These are phyloP conservation scores for Pythium chondricola DNA, from an alignment of 352 stramenopile species.

Conservation along the genomic window DNA sequence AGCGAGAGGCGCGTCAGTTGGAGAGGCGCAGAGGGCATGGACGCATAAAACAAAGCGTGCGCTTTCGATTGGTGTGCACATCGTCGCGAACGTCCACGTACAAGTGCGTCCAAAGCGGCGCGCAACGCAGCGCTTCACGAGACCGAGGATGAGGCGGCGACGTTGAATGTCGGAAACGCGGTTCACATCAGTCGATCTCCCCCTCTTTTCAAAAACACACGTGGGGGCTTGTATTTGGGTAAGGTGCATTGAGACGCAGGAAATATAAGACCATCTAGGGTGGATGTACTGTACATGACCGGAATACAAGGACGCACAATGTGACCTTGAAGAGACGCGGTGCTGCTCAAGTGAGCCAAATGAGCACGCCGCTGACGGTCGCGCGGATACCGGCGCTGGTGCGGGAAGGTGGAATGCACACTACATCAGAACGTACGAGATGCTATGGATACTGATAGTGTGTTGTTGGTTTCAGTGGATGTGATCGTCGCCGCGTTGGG, in stretches of 20 bases:
- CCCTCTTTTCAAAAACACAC: background rate
- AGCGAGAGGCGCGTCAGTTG: background rate
- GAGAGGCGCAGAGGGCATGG: background rate
- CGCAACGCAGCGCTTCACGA: too few relatives aligned
- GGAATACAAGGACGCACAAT: background rate
- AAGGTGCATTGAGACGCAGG: background rate
- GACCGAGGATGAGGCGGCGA: too few relatives aligned
- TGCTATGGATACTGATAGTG: background rate
- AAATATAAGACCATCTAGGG: background rate
- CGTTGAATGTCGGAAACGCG: too few relatives aligned
- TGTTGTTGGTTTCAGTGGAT: conserved; percentile 7
- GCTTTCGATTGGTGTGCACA: too few relatives aligned
- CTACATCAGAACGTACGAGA: too few relatives aligned
- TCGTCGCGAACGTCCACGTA: too few relatives aligned
- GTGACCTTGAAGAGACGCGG: too few relatives aligned
- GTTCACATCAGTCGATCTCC: too few relatives aligned
- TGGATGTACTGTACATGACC: background rate
- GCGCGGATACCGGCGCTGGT: conserved; percentile 36
- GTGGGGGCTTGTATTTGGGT: background rate
- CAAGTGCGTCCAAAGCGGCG: background rate
- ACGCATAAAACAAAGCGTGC: too few relatives aligned
- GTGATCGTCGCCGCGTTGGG: conserved; percentile 15
- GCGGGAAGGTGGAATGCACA: conserved; percentile 27
- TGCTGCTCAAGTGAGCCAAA: too few relatives aligned
- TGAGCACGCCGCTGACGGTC: conserved; percentile 20